Evolutionary conservation across 345 rosid species (phyloP), one percentile per base, ranked within the genome.

Genomic region (Eucalyptus cloeziana): DNA sequence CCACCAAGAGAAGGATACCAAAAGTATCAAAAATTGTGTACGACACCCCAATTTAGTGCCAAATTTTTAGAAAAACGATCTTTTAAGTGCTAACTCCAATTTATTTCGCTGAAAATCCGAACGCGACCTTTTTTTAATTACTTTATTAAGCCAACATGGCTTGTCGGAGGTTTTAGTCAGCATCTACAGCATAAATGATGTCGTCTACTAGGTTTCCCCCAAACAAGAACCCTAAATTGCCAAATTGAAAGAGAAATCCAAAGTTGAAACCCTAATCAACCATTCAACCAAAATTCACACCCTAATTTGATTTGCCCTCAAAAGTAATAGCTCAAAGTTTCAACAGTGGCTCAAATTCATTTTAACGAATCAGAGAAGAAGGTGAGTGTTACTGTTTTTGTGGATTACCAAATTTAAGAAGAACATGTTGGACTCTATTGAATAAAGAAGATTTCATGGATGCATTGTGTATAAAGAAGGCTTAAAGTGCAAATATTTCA

Each of bases 81-180:
- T 60, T 60, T 60, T 27, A 11, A 60, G 15, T 27, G 67, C 67
- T 10, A 25, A 60, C 31, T 60, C 13, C 67, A 11, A 60, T 60
- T 24, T 60, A 24, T 60, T 24, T 60, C 2, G 31, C 0, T 24
- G 7, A 12, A 60, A 60, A 60, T 60, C 4, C 3, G 1, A 60
- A 60, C 2, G 3, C 0, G 2, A 3, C 15, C 14, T 52, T 60
- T 25, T 60, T 25, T 25, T 58, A 22, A 56, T 27, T 60, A 25
- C 12, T 60, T 60, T 22, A 22, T 2, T 22, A 60, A 60, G 67
- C 31, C 67, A 25, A 60, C 31, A 10, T 60, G 13, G 7, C 67
- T 60, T 1, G 0, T 25, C 2, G 4, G 1, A 60, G 67, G 67
- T 5, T 60, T 5, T 27, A 25, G 30, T 60, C 6, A 24, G 1